Evolutionary conservation across 2,329 filamentous ascomycete species (phyloP), one percentile per base, ranked within the genome.

Genomic region (Microcera coccophila): DNA sequence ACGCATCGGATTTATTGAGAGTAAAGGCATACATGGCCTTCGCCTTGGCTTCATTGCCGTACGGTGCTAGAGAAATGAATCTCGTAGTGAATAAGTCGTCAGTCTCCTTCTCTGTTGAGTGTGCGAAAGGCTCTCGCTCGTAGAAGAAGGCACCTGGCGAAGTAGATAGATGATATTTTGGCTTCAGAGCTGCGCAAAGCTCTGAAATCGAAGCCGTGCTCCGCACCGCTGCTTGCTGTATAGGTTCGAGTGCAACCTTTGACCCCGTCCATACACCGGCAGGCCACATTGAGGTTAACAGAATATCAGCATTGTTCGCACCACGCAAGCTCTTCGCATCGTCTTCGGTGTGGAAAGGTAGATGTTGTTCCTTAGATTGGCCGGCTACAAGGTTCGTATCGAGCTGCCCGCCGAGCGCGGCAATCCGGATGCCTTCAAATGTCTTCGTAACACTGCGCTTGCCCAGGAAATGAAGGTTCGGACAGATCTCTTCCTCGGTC

Each of bases 81-180:
- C 93, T 82, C 1, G 93, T 97, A 9, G 94, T 67, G 2, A 74
- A 69, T 50, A 76, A 75, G 17, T 72, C 67, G 43, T 82, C 74
- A 5, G 63, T 55, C 0, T 69, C 69, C 12, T 67, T 66, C 28
- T 65, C 62, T 5, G 66, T 53, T 2, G 77, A 74, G 61, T 95
- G 84, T 59, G 93, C 83, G 70, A 96, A 98, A 0, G 91, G 89
- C 65, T 97, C 93, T 42, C 93, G 82, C 68, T 98, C 91, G 62
- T 84, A 97, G 66, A 87, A 91, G 56, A 82, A 82, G 5, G 74
- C 67, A 8, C 62, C 64, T 1, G 80, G 75, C 0, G 87, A 87
- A 3, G 79, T 73, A 2, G 87, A 82, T 58, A 97, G 83, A 64
- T 97, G 90, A 60, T 98, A 98, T 20, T 87, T 82, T n/a, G 93